phyloP scores from a whole-genome alignment of 1,284 basidiomycete species.

The Gymnopus androsaceus region DNA sequence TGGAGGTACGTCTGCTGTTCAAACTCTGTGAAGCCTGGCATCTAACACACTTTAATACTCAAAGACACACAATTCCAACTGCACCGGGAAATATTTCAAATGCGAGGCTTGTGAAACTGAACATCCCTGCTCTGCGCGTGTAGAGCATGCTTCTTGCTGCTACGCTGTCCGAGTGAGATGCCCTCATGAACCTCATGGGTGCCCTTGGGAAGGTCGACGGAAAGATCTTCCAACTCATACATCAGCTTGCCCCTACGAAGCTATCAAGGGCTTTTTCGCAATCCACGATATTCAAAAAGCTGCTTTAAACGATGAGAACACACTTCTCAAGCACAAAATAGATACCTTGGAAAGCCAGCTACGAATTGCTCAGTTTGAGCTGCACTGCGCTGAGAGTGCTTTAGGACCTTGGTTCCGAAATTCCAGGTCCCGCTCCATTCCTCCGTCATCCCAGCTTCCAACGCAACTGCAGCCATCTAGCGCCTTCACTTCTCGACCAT shows the following conservation, averaged over 20 bases:
- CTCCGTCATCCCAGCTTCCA: constrained; percentile 21
- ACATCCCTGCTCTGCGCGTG: constrained; percentile 34
- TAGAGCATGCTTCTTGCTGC: constrained; percentile 41
- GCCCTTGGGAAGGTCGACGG: constrained; percentile 54
- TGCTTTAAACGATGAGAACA: constrained; percentile 59
- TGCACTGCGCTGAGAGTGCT: constrained; percentile 47
- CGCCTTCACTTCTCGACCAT: constrained; percentile 21
- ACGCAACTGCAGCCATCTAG: constrained; percentile 23
- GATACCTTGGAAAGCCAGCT: constrained; percentile 55
- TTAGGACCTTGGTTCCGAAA: constrained; percentile 68
- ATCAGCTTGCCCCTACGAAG: constrained; percentile 58
- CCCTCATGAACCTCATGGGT: constrained; percentile 53
- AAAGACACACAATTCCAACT: constrained; percentile 41
- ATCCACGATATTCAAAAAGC: constrained; percentile 46
- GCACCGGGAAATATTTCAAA: constrained; percentile 31
- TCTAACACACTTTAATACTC: not conserved
- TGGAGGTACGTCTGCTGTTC: constrained; percentile 31
- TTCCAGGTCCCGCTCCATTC: not conserved
- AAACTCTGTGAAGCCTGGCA: too few species aligned
- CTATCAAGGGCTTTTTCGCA: constrained; percentile 60
- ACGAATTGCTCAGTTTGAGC: constrained; percentile 50
- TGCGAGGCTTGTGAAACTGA: constrained; percentile 44
- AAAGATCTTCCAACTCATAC: constrained; percentile 45
- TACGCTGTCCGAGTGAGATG: constrained; percentile 45
- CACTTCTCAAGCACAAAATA: constrained; percentile 53